These are phyloP conservation scores for Prototheca cutis DNA, from an alignment of 163 green algal species.

Conservation along the genomic window DNA sequence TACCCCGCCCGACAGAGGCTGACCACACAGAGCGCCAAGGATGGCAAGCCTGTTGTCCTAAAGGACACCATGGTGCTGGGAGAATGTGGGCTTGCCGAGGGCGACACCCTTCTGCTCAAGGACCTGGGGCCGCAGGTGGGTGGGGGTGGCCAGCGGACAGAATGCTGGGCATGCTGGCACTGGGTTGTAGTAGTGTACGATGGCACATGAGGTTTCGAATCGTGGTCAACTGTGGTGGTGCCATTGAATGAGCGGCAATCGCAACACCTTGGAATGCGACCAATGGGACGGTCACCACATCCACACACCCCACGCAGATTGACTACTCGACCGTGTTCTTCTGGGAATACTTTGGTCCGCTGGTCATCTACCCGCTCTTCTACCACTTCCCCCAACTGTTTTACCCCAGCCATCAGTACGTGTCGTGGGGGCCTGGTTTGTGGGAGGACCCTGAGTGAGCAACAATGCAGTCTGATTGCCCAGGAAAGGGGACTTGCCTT, in stretches of 20 bases:
- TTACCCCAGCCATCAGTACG: too few relatives aligned
- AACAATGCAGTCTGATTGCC: too few relatives aligned
- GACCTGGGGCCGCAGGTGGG: constrained; percentile 83
- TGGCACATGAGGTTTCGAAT: too few relatives aligned
- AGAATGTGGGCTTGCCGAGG: constrained; percentile 62
- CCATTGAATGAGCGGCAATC: too few relatives aligned
- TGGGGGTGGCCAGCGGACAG: neutral
- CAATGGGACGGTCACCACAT: too few relatives aligned
- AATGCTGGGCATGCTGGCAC: neutral
- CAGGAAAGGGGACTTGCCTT: too few relatives aligned
- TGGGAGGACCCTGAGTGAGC: neutral
- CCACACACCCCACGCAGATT: too few relatives aligned
- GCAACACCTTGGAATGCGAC: too few relatives aligned
- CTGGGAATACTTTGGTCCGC: constrained; percentile 94
- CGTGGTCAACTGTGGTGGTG: too few relatives aligned
- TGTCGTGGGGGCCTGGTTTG: too few relatives aligned
- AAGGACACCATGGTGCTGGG: constrained; percentile 49
- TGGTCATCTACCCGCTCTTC: constrained; percentile 89
- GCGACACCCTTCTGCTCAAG: constrained; percentile 80
- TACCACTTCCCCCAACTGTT: constrained; percentile 70
- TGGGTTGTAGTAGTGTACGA: neutral
- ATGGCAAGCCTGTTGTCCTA: constrained; percentile 31
- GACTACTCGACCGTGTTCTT: constrained; percentile 94
- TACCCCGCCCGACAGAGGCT: constrained; percentile 69
- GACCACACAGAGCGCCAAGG: constrained; percentile 33